These are phyloP conservation scores for Paramecium biaurelia DNA, from an alignment of 73 alveolate genomes.

Conservation along the genomic window DNA sequence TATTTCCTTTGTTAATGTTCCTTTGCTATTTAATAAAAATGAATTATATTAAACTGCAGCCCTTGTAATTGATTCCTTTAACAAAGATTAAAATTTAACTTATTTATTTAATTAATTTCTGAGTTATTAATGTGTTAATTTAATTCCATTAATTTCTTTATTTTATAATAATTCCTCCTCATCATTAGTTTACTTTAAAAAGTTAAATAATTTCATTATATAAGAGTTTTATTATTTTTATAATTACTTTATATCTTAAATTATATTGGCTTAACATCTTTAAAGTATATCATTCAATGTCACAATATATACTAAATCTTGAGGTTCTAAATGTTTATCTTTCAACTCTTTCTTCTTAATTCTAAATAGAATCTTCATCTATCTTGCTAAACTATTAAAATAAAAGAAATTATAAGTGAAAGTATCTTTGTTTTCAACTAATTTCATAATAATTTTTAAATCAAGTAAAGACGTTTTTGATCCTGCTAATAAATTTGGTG, in stretches of 20 bases:
- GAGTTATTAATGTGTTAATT: background rate
- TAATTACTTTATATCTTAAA: background rate
- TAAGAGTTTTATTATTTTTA: background rate
- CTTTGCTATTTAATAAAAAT: background rate
- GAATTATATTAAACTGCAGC: slow-evolving; percentile 16
- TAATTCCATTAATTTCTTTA: background rate
- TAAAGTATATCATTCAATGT: slow-evolving; percentile 4
- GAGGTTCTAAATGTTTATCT: background rate
- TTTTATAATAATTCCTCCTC: slow-evolving; percentile 38
- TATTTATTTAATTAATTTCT: background rate
- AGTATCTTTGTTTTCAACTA: slow-evolving; percentile 7
- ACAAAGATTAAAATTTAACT: background rate
- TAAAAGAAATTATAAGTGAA: background rate
- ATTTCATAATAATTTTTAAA: background rate
- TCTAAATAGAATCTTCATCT: background rate
- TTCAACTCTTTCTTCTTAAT: slow-evolving; percentile 3
- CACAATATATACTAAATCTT: background rate
- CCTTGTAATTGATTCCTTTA: slow-evolving; percentile 7
- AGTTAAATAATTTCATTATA: background rate
- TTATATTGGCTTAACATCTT: background rate
- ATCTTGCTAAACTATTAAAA: background rate
- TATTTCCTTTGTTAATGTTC: slow-evolving; percentile 36
- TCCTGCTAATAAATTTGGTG: slow-evolving; percentile 21
- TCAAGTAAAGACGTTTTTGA: background rate
- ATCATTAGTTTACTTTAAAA: background rate